These are phyloP conservation scores for Vitis rotundifolia DNA, from an alignment of 164 flowering plant genomes.

Conservation along the genomic window DNA sequence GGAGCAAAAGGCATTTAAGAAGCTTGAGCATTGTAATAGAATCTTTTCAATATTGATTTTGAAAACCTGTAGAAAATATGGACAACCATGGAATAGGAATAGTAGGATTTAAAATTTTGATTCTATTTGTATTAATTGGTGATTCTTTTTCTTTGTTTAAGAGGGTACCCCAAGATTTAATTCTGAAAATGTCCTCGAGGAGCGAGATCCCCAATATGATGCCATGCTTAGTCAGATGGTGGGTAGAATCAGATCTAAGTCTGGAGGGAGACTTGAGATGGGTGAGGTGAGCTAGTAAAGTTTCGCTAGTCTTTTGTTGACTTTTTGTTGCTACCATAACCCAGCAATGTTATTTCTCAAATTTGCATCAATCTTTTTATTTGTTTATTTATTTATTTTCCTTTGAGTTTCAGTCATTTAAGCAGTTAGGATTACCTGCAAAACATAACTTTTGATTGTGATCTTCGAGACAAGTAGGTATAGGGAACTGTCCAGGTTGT, in stretches of 20 bases:
- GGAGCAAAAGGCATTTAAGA: background rate
- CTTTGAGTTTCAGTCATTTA: too few relatives aligned
- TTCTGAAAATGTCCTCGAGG: slow-evolving; percentile 59
- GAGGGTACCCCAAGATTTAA: slow-evolving; percentile 35
- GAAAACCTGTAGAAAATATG: background rate
- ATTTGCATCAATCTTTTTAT: background rate
- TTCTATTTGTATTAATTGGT: background rate
- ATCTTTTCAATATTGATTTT: background rate
- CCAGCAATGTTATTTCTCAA: background rate
- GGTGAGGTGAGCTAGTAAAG: slow-evolving; percentile 68
- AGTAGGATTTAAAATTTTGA: background rate
- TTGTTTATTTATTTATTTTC: too few relatives aligned
- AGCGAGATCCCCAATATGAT: slow-evolving; percentile 71
- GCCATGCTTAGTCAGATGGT: slow-evolving; percentile 86
- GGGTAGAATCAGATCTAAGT: slow-evolving; percentile 75
- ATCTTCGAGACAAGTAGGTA: too few relatives aligned
- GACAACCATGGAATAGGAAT: background rate
- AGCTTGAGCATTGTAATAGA: background rate
- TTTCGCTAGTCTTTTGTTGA: background rate
- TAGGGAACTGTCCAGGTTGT: too few relatives aligned
- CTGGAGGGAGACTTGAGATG: slow-evolving; percentile 91
- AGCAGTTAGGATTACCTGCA: too few relatives aligned
- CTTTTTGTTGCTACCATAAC: too few relatives aligned
- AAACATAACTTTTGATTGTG: too few relatives aligned
- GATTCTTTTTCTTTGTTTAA: slow-evolving; percentile 16